Evolutionary conservation across 495 filamentous ascomycete genomes (phyloP).

Genomic region (Sordaria brevicollis): DNA sequence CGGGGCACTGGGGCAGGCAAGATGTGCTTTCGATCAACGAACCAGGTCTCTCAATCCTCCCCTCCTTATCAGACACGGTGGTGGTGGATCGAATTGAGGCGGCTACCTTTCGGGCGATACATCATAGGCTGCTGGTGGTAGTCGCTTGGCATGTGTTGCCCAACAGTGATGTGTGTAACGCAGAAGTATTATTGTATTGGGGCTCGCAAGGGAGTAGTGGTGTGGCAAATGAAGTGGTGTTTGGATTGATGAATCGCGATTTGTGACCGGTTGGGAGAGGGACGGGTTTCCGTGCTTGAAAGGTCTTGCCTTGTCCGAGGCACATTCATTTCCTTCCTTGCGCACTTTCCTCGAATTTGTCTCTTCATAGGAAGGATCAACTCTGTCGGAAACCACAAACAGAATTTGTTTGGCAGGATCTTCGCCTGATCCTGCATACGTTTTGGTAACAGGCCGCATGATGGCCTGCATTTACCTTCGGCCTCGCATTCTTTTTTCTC

Average conservation of each 20-base stretch:
- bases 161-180: background rate
- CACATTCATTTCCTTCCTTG: background rate
- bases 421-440: background rate
- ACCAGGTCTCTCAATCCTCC: background rate
- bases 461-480: background rate
- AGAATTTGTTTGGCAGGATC: background rate
- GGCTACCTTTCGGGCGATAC: background rate
- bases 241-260: background rate
- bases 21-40: background rate
- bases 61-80: background rate
- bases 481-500: background rate
- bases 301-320: background rate
- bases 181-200: background rate
- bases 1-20: background rate
- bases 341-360: background rate
- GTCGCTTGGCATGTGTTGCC: background rate
- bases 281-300: background rate
- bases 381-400: background rate
- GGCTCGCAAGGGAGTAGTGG: background rate
- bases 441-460: background rate
- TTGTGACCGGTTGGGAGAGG: background rate
- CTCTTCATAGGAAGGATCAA: background rate
- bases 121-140: background rate
- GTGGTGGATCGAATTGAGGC: background rate
- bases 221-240: background rate